Evolutionary conservation across 495 filamentous ascomycete species (phyloP), one percentile per base, ranked within the genome.

Genomic region (Pseudevernia furfuracea): DNA sequence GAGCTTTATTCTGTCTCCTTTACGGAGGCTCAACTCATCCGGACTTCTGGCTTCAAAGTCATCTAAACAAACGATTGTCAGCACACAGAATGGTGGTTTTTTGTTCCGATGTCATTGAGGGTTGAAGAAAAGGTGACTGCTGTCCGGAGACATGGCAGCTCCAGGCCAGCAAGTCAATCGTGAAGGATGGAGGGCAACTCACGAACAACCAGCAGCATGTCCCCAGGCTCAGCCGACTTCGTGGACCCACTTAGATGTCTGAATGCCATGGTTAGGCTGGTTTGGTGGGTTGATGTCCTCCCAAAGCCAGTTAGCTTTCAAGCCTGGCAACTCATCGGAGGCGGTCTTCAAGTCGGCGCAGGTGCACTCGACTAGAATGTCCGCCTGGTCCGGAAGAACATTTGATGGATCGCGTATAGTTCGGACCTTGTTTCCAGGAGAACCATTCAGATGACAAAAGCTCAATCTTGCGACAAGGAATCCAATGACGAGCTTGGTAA

Each of bases 21-120:
- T 94, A 41, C 81, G 78, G 69, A 99, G 79, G 68, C 81, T 94
- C 70, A 99, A 83, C 78, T 99, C 95, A 76, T 99, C 95, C 53
- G 88, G 85, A 73, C 91, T 92, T 63, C 93, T 86, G 61, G 92
- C 89, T 69, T 84, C 78, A 75, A 97, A 97, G 75, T 96, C 91
- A 78, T 98, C 81, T 59, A 44, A 14, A 59, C 28, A 11, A 30
- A 59, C 36, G 23, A 25, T 38, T 39, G 66, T 73, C 37, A 70
- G 67, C 32, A 49, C 23, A 36, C 38, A 15, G n/a, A 30, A 7
- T 41, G 3, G 23, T 32, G 23, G 46, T 12, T 9, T 12, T 9
- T 37, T 19, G 2, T 21, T 21, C 23, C 41, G 12, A 57, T 4
- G 11, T 28, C 19, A 36, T 30, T 21, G 25, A 60, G 17, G 5